Percentiles rank a stretch among this genome's conserved stretches.
phyloP scores from a whole-genome alignment of 2,329 filamentous ascomycete genomes.

The Fusarium mundagurra region DNA sequence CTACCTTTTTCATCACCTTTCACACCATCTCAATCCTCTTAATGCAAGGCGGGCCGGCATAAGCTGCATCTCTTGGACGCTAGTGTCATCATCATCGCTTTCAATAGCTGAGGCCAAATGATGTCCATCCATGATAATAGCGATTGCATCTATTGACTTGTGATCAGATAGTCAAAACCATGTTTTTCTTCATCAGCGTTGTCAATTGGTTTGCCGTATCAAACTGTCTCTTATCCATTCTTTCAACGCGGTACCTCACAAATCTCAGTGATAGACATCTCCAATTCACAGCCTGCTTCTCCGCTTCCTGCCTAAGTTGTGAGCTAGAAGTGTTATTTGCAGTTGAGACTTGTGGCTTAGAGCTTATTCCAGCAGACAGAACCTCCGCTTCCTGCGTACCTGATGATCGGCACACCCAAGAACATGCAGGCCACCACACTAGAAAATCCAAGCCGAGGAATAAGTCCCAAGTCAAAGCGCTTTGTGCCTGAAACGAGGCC shows the following conservation, averaged over 20 bases:
- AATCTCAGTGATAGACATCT: not conserved
- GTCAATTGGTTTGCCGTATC: not conserved
- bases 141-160: not conserved
- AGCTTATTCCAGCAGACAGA: too few relatives aligned
- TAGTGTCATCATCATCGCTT: not conserved
- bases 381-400: conserved; percentile 25
- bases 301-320: conserved; percentile 7
- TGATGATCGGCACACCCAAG: conserved; percentile 28
- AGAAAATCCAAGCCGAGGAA: conserved; percentile 33
- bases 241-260: not conserved
- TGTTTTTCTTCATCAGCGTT: not conserved
- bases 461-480: not conserved
- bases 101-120: not conserved
- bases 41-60: conserved; percentile 32
- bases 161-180: not conserved
- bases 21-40: conserved; percentile 17
- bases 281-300: not conserved
- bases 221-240: not conserved
- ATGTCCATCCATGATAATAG: not conserved
- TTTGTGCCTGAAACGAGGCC: conserved; percentile 22
- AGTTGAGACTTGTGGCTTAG: too few relatives aligned
- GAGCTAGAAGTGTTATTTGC: too few relatives aligned
- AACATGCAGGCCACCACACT: conserved; percentile 33
- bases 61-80: conserved; percentile 6
- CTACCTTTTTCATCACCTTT: conserved; percentile 25